Conservation (phyloP, 2,329 filamentous ascomycete species). For the Fusarium annulatum region DNA sequence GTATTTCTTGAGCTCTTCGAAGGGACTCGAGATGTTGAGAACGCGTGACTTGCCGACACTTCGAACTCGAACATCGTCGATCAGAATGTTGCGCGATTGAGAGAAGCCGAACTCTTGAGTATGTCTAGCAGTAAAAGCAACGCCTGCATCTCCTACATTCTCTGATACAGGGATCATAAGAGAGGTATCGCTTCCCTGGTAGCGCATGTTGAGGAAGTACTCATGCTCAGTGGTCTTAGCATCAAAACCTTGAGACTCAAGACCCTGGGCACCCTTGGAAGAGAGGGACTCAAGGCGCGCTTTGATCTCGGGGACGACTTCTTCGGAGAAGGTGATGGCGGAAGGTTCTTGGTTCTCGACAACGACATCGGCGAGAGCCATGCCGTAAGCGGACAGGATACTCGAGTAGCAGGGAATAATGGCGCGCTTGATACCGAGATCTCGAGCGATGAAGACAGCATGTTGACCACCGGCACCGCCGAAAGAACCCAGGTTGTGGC, state of each 20-base stretch:
- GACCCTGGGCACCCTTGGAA: slow-evolving; percentile 34
- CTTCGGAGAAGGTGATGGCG: slow-evolving; percentile 43
- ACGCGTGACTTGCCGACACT: slow-evolving; percentile 48
- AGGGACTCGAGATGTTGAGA: slow-evolving; percentile 41
- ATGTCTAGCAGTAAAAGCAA: slow-evolving; percentile 51
- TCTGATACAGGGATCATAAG: slow-evolving; percentile 52
- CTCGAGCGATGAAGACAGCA: slow-evolving; percentile 55
- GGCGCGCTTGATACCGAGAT: slow-evolving; percentile 56
- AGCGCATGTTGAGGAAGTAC: slow-evolving; percentile 58
- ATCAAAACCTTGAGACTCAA: slow-evolving; percentile 52
- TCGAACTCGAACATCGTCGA: slow-evolving; percentile 58
- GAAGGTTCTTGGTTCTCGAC: slow-evolving; percentile 55
- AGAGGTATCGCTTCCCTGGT: slow-evolving; percentile 56
- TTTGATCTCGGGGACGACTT: slow-evolving; percentile 31
- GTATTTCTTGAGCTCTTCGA: slow-evolving; percentile 40
- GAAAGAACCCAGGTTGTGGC: slow-evolving; percentile 44
- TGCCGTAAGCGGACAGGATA: slow-evolving; percentile 59
- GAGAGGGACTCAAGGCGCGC: slow-evolving; percentile 41
- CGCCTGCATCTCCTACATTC: slow-evolving; percentile 45
- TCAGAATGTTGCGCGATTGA: slow-evolving; percentile 52
- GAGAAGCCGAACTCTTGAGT: slow-evolving; percentile 57
- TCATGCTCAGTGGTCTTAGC: slow-evolving; percentile 56
- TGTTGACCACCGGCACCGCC: slow-evolving; percentile 57
- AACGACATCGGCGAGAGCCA: slow-evolving; percentile 59
- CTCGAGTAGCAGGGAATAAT: slow-evolving; percentile 59